A percentile compares a stretch with the other conserved stretches of the same genome.
Conservation (phyloP, 1,284 basidiomycete species). For the Ceratorhiza oryzae-sativae region DNA sequence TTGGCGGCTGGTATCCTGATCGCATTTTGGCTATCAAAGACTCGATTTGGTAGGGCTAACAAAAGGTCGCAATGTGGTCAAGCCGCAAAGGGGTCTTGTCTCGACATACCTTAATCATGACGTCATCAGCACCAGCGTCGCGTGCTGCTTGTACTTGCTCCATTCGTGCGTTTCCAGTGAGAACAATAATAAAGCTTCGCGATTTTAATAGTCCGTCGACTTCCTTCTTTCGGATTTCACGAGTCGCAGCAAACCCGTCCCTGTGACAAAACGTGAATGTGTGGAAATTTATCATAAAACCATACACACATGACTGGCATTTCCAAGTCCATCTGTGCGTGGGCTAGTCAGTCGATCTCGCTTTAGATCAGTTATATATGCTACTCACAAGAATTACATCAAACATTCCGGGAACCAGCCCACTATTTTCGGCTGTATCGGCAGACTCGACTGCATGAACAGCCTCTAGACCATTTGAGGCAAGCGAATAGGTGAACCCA, state of each 20-base stretch:
- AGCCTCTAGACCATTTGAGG: slow-evolving; percentile 47
- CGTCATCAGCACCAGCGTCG: slow-evolving; percentile 36
- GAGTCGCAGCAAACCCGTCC: slow-evolving; percentile 47
- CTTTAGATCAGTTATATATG: background rate
- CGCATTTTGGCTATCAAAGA: slow-evolving; percentile 32
- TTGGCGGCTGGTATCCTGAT: slow-evolving; percentile 15
- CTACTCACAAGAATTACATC: slow-evolving; percentile 47
- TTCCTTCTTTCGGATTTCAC: slow-evolving; percentile 47
- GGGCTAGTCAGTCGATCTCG: background rate
- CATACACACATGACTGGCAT: slow-evolving; percentile 47
- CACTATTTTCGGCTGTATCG: slow-evolving; percentile 3
- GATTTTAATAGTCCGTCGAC: slow-evolving; percentile 41
- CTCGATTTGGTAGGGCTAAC: slow-evolving; percentile 35
- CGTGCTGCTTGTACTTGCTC: slow-evolving; percentile 36
- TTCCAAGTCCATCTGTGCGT: slow-evolving; percentile 48
- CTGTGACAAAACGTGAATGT: background rate
- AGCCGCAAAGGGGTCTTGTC: background rate
- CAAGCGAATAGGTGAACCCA: slow-evolving; percentile 45
- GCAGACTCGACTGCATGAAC: slow-evolving; percentile 44
- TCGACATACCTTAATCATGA: slow-evolving; percentile 36
- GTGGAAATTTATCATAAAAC: background rate
- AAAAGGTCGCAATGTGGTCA: background rate
- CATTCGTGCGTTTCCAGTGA: slow-evolving; percentile 47
- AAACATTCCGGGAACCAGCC: slow-evolving; percentile 39
- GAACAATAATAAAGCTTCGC: slow-evolving; percentile 46